phyloP scores from a whole-genome alignment of 1,284 basidiomycete species.

The Cryptococcus maquisensis region DNA sequence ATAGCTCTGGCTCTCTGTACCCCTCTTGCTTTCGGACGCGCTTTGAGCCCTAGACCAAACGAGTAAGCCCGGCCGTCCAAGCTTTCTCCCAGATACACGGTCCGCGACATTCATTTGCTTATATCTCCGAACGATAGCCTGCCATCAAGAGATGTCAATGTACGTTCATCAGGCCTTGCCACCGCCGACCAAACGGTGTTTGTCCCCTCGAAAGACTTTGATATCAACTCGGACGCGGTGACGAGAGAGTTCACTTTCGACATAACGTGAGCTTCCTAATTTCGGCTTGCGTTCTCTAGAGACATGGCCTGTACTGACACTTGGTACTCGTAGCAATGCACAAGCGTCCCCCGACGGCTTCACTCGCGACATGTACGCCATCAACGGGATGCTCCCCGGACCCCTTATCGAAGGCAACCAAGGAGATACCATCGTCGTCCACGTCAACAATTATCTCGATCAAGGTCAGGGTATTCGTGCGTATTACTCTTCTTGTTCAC shows the following conservation, averaged over 20 bases:
- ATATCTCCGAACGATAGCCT: neutral
- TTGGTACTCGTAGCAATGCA: neutral
- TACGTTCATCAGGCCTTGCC: neutral
- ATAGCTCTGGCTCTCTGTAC: too few species aligned
- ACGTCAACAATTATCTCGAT: conserved; percentile 29
- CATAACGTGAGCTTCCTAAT: conserved; percentile 11
- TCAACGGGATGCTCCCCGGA: conserved; percentile 25
- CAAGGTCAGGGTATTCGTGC: conserved; percentile 24
- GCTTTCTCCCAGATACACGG: too few species aligned
- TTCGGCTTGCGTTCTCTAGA: too few species aligned
- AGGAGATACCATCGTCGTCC: conserved; percentile 31
- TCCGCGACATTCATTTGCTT: too few species aligned
- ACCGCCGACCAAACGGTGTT: conserved; percentile 7
- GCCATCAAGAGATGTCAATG: neutral
- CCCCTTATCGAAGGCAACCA: conserved; percentile 36
- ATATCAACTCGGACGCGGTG: conserved; percentile 16
- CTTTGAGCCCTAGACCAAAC: neutral
- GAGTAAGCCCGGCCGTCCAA: too few species aligned
- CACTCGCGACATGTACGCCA: conserved; percentile 17
- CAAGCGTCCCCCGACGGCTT: conserved; percentile 21
- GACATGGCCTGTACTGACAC: too few species aligned
- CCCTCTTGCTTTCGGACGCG: neutral
- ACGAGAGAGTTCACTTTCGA: conserved; percentile 12
- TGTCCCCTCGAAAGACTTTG: conserved; percentile 13
- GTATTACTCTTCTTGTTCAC: neutral